Evolutionary conservation across 441 rosid species (phyloP).

Genomic region (Erysimum pusillum): DNA sequence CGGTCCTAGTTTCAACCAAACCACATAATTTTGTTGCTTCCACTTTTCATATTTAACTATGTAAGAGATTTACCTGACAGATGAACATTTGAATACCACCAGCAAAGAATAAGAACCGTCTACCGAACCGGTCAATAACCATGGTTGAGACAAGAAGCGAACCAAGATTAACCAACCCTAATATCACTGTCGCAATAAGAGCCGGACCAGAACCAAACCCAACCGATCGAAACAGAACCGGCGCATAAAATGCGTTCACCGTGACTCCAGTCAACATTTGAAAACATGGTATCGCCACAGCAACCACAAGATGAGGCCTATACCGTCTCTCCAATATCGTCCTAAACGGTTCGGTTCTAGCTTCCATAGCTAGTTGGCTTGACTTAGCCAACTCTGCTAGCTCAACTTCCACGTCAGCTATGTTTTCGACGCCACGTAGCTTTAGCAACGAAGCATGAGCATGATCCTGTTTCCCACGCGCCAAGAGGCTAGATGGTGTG

Average conservation of each 20-base stretch:
- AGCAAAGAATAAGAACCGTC: slow-evolving; percentile 69
- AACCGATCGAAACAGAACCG: slow-evolving; percentile 74
- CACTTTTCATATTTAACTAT: too few species aligned
- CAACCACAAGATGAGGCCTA: slow-evolving; percentile 76
- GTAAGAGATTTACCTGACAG: slow-evolving; percentile 44
- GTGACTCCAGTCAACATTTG: slow-evolving; percentile 80
- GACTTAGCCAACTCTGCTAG: slow-evolving; percentile 58
- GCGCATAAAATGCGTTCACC: slow-evolving; percentile 82
- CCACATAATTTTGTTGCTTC: too few species aligned
- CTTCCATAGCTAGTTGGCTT: slow-evolving; percentile 58
- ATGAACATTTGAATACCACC: slow-evolving; percentile 77
- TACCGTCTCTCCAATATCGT: slow-evolving; percentile 70
- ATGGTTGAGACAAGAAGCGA: slow-evolving; percentile 63
- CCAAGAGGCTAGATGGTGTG: slow-evolving; percentile 74
- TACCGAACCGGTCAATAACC: slow-evolving; percentile 75
- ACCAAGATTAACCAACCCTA: slow-evolving; percentile 71
- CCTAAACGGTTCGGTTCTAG: slow-evolving; percentile 55
- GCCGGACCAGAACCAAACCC: slow-evolving; percentile 77
- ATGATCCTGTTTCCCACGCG: slow-evolving; percentile 64
- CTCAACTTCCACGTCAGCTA: slow-evolving; percentile 60
- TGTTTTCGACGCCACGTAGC: slow-evolving; percentile 53
- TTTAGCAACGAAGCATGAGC: slow-evolving; percentile 64
- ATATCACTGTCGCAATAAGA: slow-evolving; percentile 64
- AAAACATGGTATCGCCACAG: slow-evolving; percentile 72
- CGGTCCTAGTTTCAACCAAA: too few species aligned